Evolutionary conservation across 1,139 yeast species (phyloP).

Genomic region (Magnusiomyces starmeri): DNA sequence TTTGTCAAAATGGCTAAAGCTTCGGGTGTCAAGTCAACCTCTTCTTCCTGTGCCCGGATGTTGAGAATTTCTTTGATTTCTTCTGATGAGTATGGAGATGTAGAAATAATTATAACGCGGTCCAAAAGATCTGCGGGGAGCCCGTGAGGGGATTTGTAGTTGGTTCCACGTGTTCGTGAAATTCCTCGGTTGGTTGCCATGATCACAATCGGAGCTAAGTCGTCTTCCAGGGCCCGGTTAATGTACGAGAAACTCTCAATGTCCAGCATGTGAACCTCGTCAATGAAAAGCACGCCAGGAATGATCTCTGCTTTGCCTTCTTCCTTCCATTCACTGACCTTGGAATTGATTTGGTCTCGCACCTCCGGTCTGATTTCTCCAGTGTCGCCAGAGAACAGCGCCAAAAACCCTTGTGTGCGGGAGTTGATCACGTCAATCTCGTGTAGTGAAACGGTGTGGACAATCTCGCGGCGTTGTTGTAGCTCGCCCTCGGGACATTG

Average conservation of each 20-base stretch:
- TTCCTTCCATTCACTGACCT: conserved; percentile 98
- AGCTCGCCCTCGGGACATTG: conserved; percentile 99
- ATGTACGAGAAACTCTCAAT: conserved; percentile 94
- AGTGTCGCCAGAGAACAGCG: conserved; percentile 93
- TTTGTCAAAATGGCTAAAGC: conserved; percentile 86
- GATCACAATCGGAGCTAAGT: conserved; percentile 91
- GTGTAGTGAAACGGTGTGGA: conserved; percentile 92
- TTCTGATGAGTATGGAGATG: conserved; percentile 64
- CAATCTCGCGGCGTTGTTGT: conserved; percentile 90
- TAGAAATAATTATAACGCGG: conserved; percentile 87
- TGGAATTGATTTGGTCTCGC: conserved; percentile 92
- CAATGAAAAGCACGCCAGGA: conserved; percentile 97
- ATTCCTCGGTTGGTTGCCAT: conserved; percentile 99
- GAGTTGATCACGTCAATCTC: conserved; percentile 98
- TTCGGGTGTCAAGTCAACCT: conserved; percentile 74
- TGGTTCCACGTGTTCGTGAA: conserved; percentile 86
- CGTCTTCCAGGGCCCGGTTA: conserved; percentile 95
- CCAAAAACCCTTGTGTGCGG: conserved; percentile 94
- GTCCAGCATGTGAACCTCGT: conserved; percentile 98
- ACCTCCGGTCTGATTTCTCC: conserved; percentile 96
- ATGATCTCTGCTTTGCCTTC: conserved; percentile 98
- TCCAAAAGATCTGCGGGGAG: conserved; percentile 91
- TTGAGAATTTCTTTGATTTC: conserved; percentile 81
- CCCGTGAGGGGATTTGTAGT: conserved; percentile 93
- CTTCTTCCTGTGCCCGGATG: conserved; percentile 95